phyloP scores from a whole-genome alignment of 495 filamentous ascomycete genomes.

The Aspergillus saccharolyticus region DNA sequence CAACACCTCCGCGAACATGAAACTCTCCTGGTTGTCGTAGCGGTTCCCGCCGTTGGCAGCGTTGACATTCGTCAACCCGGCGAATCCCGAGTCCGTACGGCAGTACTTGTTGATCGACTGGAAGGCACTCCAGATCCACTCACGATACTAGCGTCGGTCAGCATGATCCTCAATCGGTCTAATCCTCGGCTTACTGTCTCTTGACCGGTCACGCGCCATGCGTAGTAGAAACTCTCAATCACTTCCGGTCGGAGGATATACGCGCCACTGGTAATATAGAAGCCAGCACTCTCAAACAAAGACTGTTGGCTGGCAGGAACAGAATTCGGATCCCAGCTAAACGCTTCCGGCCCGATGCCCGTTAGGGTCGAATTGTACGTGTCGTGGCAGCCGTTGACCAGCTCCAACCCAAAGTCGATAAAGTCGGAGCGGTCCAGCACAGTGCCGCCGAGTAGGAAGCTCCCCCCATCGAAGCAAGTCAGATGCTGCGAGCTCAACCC shows the following conservation, averaged over 20 bases:
- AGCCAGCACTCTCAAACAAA: constrained; percentile 64
- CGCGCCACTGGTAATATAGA: constrained; percentile 57
- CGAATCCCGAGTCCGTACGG: constrained; percentile 61
- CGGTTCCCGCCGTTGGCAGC: constrained; percentile 52
- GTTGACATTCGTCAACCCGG: constrained; percentile 64
- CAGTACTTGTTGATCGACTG: constrained; percentile 61
- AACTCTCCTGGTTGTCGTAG: constrained; percentile 76
- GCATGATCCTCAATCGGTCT: neutral
- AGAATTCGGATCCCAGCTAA: constrained; percentile 57
- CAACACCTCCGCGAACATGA: constrained; percentile 84
- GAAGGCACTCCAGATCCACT: constrained; percentile 86
- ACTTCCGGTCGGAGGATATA: constrained; percentile 83
- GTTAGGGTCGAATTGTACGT: constrained; percentile 68
- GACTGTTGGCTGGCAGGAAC: constrained; percentile 43
- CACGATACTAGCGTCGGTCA: constrained; percentile 55
- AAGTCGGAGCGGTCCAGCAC: constrained; percentile 60
- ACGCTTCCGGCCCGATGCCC: constrained; percentile 74
- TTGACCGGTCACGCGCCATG: constrained; percentile 71
- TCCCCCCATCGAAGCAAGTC: constrained; percentile 82
- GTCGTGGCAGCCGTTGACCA: constrained; percentile 68
- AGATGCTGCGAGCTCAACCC: constrained; percentile 58
- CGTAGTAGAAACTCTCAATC: constrained; percentile 85
- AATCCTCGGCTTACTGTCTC: constrained; percentile 31
- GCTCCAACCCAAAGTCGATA: constrained; percentile 66
- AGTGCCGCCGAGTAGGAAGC: constrained; percentile 79